Evolutionary conservation across 495 filamentous ascomycete species (phyloP).

Genomic region (Darksidea phi): DNA sequence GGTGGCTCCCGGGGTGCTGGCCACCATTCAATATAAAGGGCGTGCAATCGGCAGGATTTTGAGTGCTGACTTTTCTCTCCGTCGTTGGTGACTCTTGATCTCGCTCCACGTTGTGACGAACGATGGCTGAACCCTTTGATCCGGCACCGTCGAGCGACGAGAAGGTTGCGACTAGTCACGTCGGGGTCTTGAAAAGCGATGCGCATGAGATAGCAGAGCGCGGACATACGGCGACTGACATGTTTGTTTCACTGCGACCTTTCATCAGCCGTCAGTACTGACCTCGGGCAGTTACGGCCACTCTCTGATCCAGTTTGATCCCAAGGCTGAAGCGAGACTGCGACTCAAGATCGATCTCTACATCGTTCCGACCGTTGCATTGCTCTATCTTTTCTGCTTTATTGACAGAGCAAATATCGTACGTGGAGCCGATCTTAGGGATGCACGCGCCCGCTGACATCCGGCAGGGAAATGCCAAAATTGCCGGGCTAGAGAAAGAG

Average conservation of each 20-base stretch:
- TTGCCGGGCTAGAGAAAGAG: constrained; percentile 52
- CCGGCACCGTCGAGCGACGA: background rate
- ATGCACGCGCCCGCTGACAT: background rate
- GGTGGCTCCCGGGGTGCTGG: too few species aligned
- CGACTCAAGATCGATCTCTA: constrained; percentile 50
- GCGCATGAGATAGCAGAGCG: constrained; percentile 55
- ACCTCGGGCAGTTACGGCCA: constrained; percentile 50
- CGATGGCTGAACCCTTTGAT: background rate
- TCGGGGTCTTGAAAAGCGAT: constrained; percentile 31
- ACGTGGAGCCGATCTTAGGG: background rate
- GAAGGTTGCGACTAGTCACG: constrained; percentile 13
- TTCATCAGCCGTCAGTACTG: constrained; percentile 6
- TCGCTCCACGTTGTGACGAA: too few species aligned
- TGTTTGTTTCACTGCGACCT: constrained; percentile 44
- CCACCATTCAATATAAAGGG: too few species aligned
- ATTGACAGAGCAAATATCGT: constrained; percentile 48
- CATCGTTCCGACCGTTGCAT: constrained; percentile 50
- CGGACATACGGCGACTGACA: constrained; percentile 61
- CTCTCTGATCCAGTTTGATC: constrained; percentile 59
- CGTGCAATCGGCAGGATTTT: too few species aligned
- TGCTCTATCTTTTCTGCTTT: constrained; percentile 56
- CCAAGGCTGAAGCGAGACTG: constrained; percentile 55
- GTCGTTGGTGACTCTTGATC: too few species aligned
- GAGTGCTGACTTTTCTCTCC: too few species aligned
- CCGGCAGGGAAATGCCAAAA: constrained; percentile 46